phyloP scores from a whole-genome alignment of 805 yeast species.

The Candida tammaniensis region DNA sequence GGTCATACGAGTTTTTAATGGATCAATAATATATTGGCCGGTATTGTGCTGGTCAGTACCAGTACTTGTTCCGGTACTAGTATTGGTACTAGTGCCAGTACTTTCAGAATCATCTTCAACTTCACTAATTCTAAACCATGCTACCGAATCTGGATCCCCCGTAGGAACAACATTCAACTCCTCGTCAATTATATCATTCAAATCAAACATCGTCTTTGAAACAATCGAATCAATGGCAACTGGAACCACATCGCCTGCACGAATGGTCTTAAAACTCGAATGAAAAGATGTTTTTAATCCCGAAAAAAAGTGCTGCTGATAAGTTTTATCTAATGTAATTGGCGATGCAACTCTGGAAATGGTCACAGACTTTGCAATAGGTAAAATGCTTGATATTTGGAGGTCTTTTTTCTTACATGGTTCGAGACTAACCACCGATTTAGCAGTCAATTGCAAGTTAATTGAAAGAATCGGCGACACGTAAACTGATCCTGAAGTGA shows the following conservation, averaged over 20 bases:
- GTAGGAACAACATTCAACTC: conserved; percentile 43
- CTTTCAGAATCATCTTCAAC: conserved; percentile 31
- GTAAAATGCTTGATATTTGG: conserved; percentile 25
- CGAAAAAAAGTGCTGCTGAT: conserved; percentile 58
- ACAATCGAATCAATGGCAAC: conserved; percentile 70
- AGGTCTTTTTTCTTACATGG: conserved; percentile 14
- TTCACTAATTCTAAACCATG: conserved; percentile 78
- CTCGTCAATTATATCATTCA: conserved; percentile 21
- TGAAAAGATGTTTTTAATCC: conserved; percentile 65
- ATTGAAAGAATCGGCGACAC: conserved; percentile 61
- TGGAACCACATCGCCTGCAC: conserved; percentile 68
- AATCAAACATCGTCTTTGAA: conserved; percentile 53
- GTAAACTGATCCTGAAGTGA: conserved; percentile 39
- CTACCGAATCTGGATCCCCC: conserved; percentile 68
- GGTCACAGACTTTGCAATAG: conserved; percentile 62
- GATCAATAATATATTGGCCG: conserved; percentile 59
- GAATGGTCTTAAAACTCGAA: conserved; percentile 53
- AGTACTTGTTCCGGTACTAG: background rate
- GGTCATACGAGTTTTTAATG: conserved; percentile 63
- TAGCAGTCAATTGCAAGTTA: conserved; percentile 42
- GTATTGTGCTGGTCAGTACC: conserved; percentile 13
- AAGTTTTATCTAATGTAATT: conserved; percentile 58
- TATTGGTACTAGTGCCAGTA: conserved; percentile 4
- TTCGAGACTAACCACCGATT: conserved; percentile 17
- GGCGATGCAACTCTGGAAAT: conserved; percentile 70